Conservation (phyloP, 1,139 yeast genomes). For the Yamadazyma dendronema region DNA sequence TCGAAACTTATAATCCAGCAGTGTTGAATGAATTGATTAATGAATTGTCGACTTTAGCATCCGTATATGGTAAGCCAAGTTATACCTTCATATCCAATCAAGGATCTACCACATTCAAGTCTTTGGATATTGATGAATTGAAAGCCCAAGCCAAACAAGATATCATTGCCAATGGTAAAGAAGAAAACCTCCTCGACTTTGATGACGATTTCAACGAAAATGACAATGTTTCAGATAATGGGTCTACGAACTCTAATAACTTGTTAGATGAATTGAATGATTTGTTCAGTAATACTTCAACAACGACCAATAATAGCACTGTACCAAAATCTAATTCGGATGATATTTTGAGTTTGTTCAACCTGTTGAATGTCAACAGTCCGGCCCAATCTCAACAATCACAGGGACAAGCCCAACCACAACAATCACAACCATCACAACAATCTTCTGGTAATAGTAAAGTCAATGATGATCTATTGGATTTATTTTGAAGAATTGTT, state of each 20-base stretch:
- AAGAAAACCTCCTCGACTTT: conserved; percentile 83
- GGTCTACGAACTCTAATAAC: conserved; percentile 19
- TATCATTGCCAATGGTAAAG: conserved; percentile 61
- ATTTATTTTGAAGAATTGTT: conserved; percentile 56
- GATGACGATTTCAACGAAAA: conserved; percentile 43
- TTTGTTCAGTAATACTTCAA: conserved; percentile 40
- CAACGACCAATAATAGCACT: conserved; percentile 27
- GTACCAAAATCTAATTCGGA: conserved; percentile 24
- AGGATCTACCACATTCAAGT: conserved; percentile 20
- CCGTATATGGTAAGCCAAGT: conserved; percentile 87
- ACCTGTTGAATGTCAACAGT: conserved; percentile 19
- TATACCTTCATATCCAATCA: conserved; percentile 54
- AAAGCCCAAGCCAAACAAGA: conserved; percentile 76
- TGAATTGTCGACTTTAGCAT: conserved; percentile 84
- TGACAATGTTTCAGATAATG: conserved; percentile 16
- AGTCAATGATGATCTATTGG: conserved; percentile 51
- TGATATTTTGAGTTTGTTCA: conserved; percentile 47
- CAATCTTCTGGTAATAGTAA: too few species aligned
- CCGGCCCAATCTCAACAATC: conserved; percentile 5
- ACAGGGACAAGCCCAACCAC: conserved; percentile 1
- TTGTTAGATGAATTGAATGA: conserved; percentile 69
- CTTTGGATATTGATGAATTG: conserved; percentile 69
- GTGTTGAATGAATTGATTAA: conserved; percentile 64
- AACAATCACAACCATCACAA: neutral
- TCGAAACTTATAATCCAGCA: conserved; percentile 67